These are phyloP conservation scores for Pythium rishiriense DNA, from an alignment of 352 stramenopile species.

Conservation along the genomic window DNA sequence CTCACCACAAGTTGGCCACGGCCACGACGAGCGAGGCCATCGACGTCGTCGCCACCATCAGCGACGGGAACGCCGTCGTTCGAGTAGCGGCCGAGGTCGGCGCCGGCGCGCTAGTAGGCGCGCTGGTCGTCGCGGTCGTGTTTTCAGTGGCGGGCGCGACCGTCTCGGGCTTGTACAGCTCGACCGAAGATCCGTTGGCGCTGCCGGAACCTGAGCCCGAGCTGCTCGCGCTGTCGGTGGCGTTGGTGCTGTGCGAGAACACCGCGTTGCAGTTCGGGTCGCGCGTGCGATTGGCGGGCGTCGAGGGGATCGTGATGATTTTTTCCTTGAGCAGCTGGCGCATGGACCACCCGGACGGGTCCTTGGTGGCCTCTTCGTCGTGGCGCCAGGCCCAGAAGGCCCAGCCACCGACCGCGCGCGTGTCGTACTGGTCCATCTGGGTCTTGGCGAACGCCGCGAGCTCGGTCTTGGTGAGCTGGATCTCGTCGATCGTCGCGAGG, in stretches of 20 bases:
- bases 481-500: conserved; percentile 33
- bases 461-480: conserved; percentile 31
- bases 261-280: conserved; percentile 14
- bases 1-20: neutral
- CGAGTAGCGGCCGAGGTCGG: too few species aligned
- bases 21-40: neutral
- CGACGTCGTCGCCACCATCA: neutral
- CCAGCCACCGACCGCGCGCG: conserved; percentile 20
- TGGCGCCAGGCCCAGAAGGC: conserved; percentile 32
- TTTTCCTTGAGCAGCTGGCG: conserved; percentile 25
- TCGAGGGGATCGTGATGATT: conserved; percentile 16
- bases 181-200: neutral
- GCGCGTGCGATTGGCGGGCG: conserved; percentile 5
- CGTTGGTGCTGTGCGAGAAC: conserved; percentile 5
- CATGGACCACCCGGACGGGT: conserved; percentile 28
- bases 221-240: neutral
- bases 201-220: neutral
- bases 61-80: neutral
- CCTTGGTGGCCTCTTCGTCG: conserved; percentile 21
- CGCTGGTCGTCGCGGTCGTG: neutral
- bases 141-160: neutral
- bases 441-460: conserved; percentile 26
- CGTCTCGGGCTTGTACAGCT: neutral
- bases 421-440: conserved; percentile 32
- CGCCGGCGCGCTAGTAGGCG: neutral